Evolutionary conservation across 2,329 filamentous ascomycete genomes (phyloP), one percentile per base, ranked within the genome.

Genomic region (Sporothrix luriei): DNA sequence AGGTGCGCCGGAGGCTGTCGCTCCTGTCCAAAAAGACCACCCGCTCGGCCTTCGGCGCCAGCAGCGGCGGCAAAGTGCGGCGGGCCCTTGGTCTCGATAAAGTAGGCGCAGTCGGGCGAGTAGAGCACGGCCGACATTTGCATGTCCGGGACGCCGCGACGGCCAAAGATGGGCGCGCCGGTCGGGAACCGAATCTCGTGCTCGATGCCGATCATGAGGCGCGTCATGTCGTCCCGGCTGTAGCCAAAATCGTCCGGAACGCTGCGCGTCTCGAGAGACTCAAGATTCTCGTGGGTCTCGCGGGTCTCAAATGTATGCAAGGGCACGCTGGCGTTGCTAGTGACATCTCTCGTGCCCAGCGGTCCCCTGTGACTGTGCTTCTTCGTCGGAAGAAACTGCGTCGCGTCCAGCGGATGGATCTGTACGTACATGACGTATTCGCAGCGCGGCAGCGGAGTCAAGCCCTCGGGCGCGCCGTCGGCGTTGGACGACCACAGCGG

Each of bases 391-490:
- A 73, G n/a, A 21, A 82, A 72, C 24, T 78, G 76, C 10, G 78
- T 75, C 14, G 78, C 77, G 61, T 83, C 79, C 3, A 85, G 78
- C 1, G 88, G 87, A 72, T 91, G 85, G 52, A 94, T 84, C 77
- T 98, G 95, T 40, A 94, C 82, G 78, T 94, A 98, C 68, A 97
- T 82, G 65, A 99, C 82, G 76, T 93, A 93, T 79, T 99, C 95
- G 83, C 95, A 99, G 74, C 92, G 91, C 0, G 93, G 92, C 46
- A 85, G 79, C 21, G 88, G 85, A 71, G 85, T 84, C 70, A 82
- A 82, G 13, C 84, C 80, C 71, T 90, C 89, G 26, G 86, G 84
- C 13, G 84, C 80, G 6, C 83, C 87, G 72, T 90, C 87, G 3
- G 88, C 81, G 68, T 87, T 87, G 2, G 92, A 91, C 2, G 88